Conservation (phyloP, 495 filamentous ascomycete species). For the Penicillium odoratum region DNA sequence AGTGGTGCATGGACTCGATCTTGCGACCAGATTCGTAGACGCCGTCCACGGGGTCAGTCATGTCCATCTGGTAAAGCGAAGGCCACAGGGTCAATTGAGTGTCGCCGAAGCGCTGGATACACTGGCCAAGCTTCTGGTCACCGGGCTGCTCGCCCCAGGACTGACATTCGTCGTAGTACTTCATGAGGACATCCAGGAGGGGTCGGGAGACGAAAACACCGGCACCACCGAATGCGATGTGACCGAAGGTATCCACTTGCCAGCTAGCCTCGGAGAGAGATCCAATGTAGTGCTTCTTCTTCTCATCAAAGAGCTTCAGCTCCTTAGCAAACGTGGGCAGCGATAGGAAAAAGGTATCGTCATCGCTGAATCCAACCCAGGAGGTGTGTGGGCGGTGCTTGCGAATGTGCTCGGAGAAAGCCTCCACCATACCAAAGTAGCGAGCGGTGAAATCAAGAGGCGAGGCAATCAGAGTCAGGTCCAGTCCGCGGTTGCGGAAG, state of each 20-base stretch:
- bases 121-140: constrained; percentile 63
- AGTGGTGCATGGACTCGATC: constrained; percentile 64
- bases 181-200: constrained; percentile 53
- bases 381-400: constrained; percentile 51
- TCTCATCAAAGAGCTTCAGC: constrained; percentile 56
- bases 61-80: constrained; percentile 64
- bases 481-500: constrained; percentile 51
- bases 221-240: constrained; percentile 69
- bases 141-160: constrained; percentile 52
- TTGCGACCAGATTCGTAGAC: constrained; percentile 61
- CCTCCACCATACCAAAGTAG: constrained; percentile 63
- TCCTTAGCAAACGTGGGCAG: constrained; percentile 52
- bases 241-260: constrained; percentile 59
- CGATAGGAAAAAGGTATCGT: constrained; percentile 74
- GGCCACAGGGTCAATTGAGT: constrained; percentile 57
- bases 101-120: constrained; percentile 56
- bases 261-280: constrained; percentile 63
- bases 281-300: constrained; percentile 58
- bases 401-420: constrained; percentile 52
- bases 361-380: constrained; percentile 68
- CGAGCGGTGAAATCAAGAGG: constrained; percentile 58
- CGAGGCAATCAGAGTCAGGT: constrained; percentile 55
- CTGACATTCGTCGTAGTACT: constrained; percentile 56
- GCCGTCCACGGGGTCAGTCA: constrained; percentile 59
- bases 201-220: constrained; percentile 66